Percentiles rank a stretch among this genome's conserved stretches.
These are phyloP conservation scores for Hamamelis virginiana DNA, from an alignment of 164 flowering plant genomes.

Conservation along the genomic window DNA sequence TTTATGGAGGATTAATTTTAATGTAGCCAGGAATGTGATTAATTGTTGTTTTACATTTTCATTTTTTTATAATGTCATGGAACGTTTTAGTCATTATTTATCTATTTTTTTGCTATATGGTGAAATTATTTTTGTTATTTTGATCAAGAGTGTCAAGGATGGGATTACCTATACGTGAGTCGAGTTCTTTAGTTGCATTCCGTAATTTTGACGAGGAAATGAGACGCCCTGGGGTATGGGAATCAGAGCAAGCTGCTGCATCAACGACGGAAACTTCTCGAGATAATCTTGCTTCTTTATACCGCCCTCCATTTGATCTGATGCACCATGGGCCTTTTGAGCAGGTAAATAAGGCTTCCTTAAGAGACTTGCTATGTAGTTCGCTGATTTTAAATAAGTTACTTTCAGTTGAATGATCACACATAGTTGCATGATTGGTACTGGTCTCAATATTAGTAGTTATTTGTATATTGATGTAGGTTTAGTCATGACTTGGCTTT, in stretches of 20 bases:
- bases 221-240: slow-evolving; percentile 82
- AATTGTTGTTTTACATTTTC: too few species aligned
- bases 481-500: too few species aligned
- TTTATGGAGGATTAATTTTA: too few species aligned
- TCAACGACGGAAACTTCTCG: slow-evolving; percentile 51
- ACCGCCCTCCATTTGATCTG: slow-evolving; percentile 81
- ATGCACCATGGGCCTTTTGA: slow-evolving; percentile 81
- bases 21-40: too few species aligned
- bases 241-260: slow-evolving; percentile 52
- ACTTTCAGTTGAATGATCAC: too few species aligned
- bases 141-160: slow-evolving; percentile 36
- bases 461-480: too few species aligned
- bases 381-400: not conserved
- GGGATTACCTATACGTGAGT: slow-evolving; percentile 52
- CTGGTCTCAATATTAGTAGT: too few species aligned
- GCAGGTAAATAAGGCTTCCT: slow-evolving; percentile 38
- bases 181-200: slow-evolving; percentile 71
- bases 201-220: slow-evolving; percentile 88
- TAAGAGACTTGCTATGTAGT: not conserved
- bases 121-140: too few species aligned
- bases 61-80: too few species aligned
- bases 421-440: too few species aligned
- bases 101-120: too few species aligned
- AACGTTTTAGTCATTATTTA: too few species aligned
- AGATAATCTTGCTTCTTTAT: slow-evolving; percentile 84